Percentiles rank a stretch among this genome's conserved stretches.
Conservation (phyloP, 1,284 basidiomycete genomes). For the Trametes versicolor region DNA sequence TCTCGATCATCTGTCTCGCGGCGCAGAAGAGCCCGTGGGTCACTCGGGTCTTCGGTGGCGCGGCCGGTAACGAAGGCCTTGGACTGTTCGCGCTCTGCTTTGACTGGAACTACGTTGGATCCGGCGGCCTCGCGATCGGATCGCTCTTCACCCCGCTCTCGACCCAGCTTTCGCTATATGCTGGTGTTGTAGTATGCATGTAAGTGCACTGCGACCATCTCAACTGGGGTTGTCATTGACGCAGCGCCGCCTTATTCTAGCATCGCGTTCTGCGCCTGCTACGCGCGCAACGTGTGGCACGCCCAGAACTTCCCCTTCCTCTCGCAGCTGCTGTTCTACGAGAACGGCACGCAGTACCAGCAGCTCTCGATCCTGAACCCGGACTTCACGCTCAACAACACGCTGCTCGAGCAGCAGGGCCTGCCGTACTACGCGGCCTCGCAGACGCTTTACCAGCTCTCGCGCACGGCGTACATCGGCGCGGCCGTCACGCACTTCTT, state of each 20-base stretch:
- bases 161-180: slow-evolving; percentile 44
- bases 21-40: slow-evolving; percentile 62
- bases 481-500: slow-evolving; percentile 42
- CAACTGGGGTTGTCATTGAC: too few species aligned
- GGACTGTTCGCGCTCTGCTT: slow-evolving; percentile 61
- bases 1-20: slow-evolving; percentile 68
- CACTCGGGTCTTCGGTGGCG: slow-evolving; percentile 66
- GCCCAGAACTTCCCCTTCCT: slow-evolving; percentile 54
- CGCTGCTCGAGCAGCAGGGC: slow-evolving; percentile 38
- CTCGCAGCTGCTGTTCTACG: slow-evolving; percentile 52
- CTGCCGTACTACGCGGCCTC: slow-evolving; percentile 31
- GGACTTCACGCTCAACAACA: slow-evolving; percentile 41
- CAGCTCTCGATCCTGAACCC: slow-evolving; percentile 51
- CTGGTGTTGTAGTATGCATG: slow-evolving; percentile 44
- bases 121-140: slow-evolving; percentile 37
- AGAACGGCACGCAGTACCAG: slow-evolving; percentile 51
- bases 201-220: slow-evolving; percentile 10
- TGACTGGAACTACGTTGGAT: slow-evolving; percentile 69
- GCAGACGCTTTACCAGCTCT: slow-evolving; percentile 28
- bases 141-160: slow-evolving; percentile 55
- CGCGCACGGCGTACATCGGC: slow-evolving; percentile 30
- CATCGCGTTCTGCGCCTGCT: slow-evolving; percentile 34
- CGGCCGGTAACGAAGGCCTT: slow-evolving; percentile 54
- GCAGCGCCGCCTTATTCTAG: not conserved
- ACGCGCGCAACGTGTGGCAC: slow-evolving; percentile 47